Base-by-base conservation (phyloP, 2,329 filamentous ascomycete genomes). In the Hymenoscyphus fructigenus region DNA sequence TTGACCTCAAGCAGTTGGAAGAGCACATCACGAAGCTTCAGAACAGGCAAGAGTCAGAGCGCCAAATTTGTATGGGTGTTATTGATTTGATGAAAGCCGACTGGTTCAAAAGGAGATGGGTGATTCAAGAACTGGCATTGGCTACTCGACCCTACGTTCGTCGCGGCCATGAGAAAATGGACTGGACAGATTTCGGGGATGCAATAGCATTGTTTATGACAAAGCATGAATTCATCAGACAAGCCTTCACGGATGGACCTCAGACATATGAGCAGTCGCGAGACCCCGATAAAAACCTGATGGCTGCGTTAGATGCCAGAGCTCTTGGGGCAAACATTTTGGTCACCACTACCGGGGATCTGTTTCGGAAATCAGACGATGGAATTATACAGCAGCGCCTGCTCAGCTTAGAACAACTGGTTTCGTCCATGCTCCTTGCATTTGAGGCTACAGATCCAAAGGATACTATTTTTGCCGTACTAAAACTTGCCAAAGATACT, bases 61-160 rank as follows among this genome's bases (percentile, higher is more conserved):
- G 20, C 3, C 10, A 44, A 44, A 23, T 38, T 5, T 41, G 57
- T 15, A 28, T 12, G 4, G 17, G 12, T 32, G 41, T 47, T 26
- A 58, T 17, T 15, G 50, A 26, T 23, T n/a, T 57, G 29, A 61
- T 57, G 58, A 5, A 47, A 47, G 41, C 20, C 28, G 10, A 14
- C 15, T 80, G 78, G 78, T 78, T 80, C 55, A 74, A 70, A 17
- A 70, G 76, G 2, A 69, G 76, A 0, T 79, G 78, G 78, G 73
- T 80, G 1, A 73, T 80, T 0, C 78, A 80, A 64, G 78, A 79
- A 61, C 74, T 80, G 20, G 74, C 75, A 0, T 66, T 80, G 2
- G 77, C 78, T 0, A 66, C 65, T 28, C 65, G 68, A 5, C 77
- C 76, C 7, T 69, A 65, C 1, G 64, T 80, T 3, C 72, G 76